Evolutionary conservation across 108 stramenopile species (phyloP), one percentile per base, ranked within the genome.

Genomic region (Skeletonema menzelii): DNA sequence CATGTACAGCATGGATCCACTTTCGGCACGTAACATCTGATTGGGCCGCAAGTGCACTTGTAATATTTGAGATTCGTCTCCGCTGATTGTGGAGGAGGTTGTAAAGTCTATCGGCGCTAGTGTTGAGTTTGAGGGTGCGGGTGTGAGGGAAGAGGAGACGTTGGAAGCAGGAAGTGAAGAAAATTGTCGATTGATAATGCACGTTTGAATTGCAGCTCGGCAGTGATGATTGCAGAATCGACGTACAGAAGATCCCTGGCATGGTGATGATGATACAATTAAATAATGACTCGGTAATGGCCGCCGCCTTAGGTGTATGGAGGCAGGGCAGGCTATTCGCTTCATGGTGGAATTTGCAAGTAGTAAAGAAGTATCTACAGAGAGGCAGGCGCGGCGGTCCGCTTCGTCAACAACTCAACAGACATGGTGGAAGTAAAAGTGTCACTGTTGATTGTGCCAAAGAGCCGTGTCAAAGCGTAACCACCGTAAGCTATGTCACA

Each of bases 1-100:
- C 95, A 97, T 95, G 86, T 88, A 95, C 69, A 97, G 73, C 87
- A 97, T 92, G 35, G 93, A 92, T 1, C 96, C 96, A 49, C 86
- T 82, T 63, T 97, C 96, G 17, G 96, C 94, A 30, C 95, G 78
- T 6, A 97, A 69, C 5, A 91, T 85, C 77, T 97, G 95, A 30
- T 84, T 83, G 15, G 94, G 95, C 20, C 66, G 63, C 2, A 88
- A 61, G 15, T 72, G 66, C 17, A 88, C 83, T 53, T 78, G 57
- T 37, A 88, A 67, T 32, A 85, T 85, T 63, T 88, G 95, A 20
- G 88, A 88, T 77, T 97, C 96, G 31, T 88, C 88, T 12, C 96
- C 96, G 60, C 88, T 86, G 53, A 97, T 80, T 63, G 73, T 80
- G 46, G 90, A 86, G 8, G 86, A 75, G 44, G 91, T 74, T 69